Evolutionary conservation across 257 asterid species (phyloP).

Genomic region (Jacaranda mimosifolia): DNA sequence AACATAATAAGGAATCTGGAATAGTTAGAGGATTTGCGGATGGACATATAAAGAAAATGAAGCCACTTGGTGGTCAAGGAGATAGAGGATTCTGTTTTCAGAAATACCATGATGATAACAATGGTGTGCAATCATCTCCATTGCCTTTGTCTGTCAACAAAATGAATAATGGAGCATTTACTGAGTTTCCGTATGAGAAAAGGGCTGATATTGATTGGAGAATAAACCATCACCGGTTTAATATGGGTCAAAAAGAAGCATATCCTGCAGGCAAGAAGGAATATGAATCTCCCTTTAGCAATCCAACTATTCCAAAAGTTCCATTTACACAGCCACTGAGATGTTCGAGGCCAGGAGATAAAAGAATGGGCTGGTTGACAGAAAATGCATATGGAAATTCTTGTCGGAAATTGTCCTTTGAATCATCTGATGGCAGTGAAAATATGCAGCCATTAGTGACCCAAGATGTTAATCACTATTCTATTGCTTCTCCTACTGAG

Average conservation of each 20-base stretch:
- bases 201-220: constrained; percentile 47
- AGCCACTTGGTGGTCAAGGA: constrained; percentile 24
- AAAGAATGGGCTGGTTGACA: constrained; percentile 16
- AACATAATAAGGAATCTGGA: constrained; percentile 10
- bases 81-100: constrained; percentile 8
- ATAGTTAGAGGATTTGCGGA: constrained; percentile 15
- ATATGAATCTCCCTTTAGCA: constrained; percentile 32
- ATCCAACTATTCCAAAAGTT: constrained; percentile 41
- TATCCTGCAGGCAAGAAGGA: neutral
- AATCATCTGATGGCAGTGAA: constrained; percentile 30
- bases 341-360: constrained; percentile 33
- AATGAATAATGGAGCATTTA: constrained; percentile 34
- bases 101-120: constrained; percentile 8
- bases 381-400: constrained; percentile 32
- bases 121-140: constrained; percentile 24
- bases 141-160: constrained; percentile 6
- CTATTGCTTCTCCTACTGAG: neutral
- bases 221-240: constrained; percentile 30
- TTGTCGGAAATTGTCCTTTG: constrained; percentile 48
- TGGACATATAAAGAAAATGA: neutral
- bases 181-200: constrained; percentile 40
- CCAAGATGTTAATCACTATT: constrained; percentile 22
- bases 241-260: constrained; percentile 25
- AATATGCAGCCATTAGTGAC: constrained; percentile 16
- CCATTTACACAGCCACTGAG: constrained; percentile 68